Evolutionary conservation across 106 monocot genomes (phyloP), one percentile per base, ranked within the genome.

Genomic region (Allium sativum): DNA sequence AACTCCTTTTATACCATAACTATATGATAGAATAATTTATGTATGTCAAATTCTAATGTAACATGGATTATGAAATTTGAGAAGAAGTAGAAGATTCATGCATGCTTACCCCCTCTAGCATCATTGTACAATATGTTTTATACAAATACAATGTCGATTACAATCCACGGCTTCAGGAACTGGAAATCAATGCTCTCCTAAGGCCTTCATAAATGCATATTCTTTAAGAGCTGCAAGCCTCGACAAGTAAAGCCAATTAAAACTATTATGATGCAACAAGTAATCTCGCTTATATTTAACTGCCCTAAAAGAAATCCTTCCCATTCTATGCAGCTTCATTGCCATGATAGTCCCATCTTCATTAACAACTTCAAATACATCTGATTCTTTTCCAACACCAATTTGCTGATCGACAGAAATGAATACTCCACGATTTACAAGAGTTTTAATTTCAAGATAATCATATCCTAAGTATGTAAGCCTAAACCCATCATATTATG

Each of bases 181-280:
- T 53, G 98, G 92, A 83, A 99, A 99, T 7, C 68, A 88, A 81
- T 92, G 88, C 68, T 92, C 85, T 50, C 83, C 98, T 53, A 99
- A 69, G 68, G 98, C 96, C 98, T 99, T 99, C 98, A 99, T 99
- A 13, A 99, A 95, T 51, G 95, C 86, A 82, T 71, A 90, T 81
- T 95, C 95, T 59, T 95, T 95, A 19, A 95, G 70, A 7, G 90
- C 95, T 66, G 95, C 95, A 63, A 95, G 95, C 9, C 95, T 77
- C 59, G 95, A 95, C 67, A 99, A 74, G 58, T 99, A 99, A 14
- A 99, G 79, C 98, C 98, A 99, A 55, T 85, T 99, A 64, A 78
- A 92, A 61, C 78, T 92, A 48, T 58, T 85, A 43, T 92, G 70
- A 59, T 92, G 98, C 40, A 51, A 3, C 46, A 99, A 73, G 65